A percentile compares a stretch with the other conserved stretches of the same genome.
phyloP scores from a whole-genome alignment of 2,329 filamentous ascomycete genomes.

The Apiospora arundinis region DNA sequence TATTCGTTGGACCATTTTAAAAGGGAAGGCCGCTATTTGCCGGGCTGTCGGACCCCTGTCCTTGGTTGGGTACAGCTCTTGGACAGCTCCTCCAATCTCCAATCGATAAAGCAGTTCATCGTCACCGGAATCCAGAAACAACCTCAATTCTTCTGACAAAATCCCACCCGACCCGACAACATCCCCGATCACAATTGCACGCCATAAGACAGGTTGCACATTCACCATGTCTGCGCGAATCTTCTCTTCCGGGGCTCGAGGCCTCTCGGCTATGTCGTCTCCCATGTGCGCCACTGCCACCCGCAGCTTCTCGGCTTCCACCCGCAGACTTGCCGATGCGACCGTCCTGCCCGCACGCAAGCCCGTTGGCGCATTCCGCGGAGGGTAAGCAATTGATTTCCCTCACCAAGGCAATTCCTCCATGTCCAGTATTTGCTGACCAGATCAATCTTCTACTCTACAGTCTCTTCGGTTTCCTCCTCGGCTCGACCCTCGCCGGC shows the following conservation, averaged over 20 bases:
- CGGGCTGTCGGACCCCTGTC: not conserved
- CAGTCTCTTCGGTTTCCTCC: constrained; percentile 90
- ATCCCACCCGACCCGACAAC: not conserved
- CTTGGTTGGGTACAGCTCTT: not conserved
- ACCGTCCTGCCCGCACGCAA: constrained; percentile 60
- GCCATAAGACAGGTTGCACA: not conserved
- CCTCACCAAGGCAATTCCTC: not conserved
- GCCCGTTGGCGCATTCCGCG: constrained; percentile 66
- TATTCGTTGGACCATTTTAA: not conserved
- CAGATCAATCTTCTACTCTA: not conserved
- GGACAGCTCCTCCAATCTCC: constrained; percentile 5
- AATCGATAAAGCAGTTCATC: constrained; percentile 2
- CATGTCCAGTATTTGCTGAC: not conserved
- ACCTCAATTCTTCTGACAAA: constrained; percentile 14
- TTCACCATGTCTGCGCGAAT: constrained; percentile 54
- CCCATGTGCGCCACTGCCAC: constrained; percentile 34
- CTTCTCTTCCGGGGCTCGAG: constrained; percentile 38
- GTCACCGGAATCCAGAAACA: constrained; percentile 19
- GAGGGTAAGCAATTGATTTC: constrained; percentile 55
- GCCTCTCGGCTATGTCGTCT: constrained; percentile 22
- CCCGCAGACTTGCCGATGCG: constrained; percentile 49
- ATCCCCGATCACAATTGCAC: not conserved
- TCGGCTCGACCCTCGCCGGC: constrained; percentile 81
- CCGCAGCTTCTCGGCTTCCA: constrained; percentile 59
- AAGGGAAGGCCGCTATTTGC: not conserved